Base-by-base conservation (phyloP, 495 filamentous ascomycete genomes). In the Aspergillus saccharolyticus region DNA sequence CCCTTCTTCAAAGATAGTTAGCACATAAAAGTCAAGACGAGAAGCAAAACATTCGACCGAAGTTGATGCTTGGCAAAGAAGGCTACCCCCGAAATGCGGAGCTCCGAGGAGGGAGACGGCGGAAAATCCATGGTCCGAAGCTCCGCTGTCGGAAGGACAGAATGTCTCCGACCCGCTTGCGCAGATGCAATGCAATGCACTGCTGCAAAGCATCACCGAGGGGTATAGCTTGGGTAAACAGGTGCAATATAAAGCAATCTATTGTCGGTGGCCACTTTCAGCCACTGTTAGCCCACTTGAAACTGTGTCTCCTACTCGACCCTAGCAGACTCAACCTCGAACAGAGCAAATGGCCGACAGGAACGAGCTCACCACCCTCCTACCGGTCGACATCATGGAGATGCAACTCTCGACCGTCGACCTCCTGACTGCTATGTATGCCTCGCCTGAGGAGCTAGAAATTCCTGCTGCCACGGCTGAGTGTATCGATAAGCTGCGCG, bases 351-450 rank as follows among this genome's bases (percentile, higher is more conserved):
- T 73, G 70, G 61, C 61, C 33, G 25, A 39, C 33, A 5, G 10
- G 33, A 39, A 9, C 42, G 54, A 24, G 48, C 5, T 8, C n/a
- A 63, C n/a, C 44, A 57, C 39, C 18, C 16, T 64, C 15, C 56
- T 73, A 4, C 63, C 70, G 12, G 25, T 56, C 21, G 70, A 72
- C 33, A 44, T 74, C 0, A 63, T 75, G 55, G 68, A 70, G 45
- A 52, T 65, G n/a, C 73, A 75, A 62, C 58, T 75, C 18, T 68
- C 68, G 17, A 68, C 66, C 43, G 59, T 74, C 24, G 70, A 74
- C 53, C 70, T 75, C 45, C 52, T 75, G 1, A 53, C 52, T 8
- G 70, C 73, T 3, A 75, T 75, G 73, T 75, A 67, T 33, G 71
- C 71, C 9, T 63, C 64, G 0, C 60, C 67, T 1, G 71, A 63